A percentile compares a stretch with the other conserved stretches of the same genome.
phyloP scores from a whole-genome alignment of 345 rosid genomes.

The Anastatica hierochuntica region DNA sequence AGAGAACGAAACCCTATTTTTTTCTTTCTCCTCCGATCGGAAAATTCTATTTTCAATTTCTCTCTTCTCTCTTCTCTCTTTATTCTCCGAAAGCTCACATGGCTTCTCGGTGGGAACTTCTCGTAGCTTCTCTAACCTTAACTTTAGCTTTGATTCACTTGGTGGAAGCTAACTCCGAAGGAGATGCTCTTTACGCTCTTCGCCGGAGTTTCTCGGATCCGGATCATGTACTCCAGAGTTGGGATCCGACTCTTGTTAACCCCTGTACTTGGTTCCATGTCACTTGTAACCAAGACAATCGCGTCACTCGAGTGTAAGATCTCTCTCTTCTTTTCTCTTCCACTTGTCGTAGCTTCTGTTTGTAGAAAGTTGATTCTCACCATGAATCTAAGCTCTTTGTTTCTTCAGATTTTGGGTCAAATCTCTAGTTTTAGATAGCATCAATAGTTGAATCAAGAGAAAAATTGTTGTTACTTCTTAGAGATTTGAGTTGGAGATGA shows the following conservation, averaged over 20 bases:
- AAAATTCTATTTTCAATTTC: neutral
- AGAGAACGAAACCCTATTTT: conserved; percentile 18
- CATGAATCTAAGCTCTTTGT: too few species aligned
- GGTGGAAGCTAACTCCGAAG: conserved; percentile 55
- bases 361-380: too few species aligned
- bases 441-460: too few species aligned
- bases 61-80: neutral
- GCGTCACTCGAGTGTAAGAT: conserved; percentile 60
- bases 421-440: too few species aligned
- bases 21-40: neutral
- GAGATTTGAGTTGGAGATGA: too few species aligned
- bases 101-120: conserved; percentile 31
- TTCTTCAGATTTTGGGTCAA: too few species aligned
- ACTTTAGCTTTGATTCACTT: conserved; percentile 12
- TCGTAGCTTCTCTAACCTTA: conserved; percentile 9
- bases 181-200: conserved; percentile 61
- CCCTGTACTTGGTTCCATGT: conserved; percentile 93
- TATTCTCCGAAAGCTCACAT: conserved; percentile 10
- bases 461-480: neutral
- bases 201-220: conserved; percentile 63
- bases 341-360: too few species aligned
- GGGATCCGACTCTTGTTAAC: conserved; percentile 87
- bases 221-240: conserved; percentile 61
- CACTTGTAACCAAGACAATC: conserved; percentile 55
- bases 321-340: too few species aligned